Evolutionary conservation across 306 rosid species (phyloP), one percentile per base, ranked within the genome.

Genomic region (Casuarina equisetifolia): DNA sequence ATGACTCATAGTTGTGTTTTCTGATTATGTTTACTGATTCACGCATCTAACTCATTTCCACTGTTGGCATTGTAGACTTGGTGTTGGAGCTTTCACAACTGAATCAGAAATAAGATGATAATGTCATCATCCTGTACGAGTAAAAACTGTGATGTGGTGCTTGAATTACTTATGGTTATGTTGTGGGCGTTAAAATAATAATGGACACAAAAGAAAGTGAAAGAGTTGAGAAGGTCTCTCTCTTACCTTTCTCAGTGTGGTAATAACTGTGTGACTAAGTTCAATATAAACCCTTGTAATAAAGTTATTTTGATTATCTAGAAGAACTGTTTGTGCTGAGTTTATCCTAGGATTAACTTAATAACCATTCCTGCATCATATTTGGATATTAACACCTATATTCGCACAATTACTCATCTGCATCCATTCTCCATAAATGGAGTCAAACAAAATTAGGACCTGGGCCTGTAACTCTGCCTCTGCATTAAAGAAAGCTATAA

Each of bases 71-170:
- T 83, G 86, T 78, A 95, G 97, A 95, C 86, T 87, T 91, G 92
- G 99, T 95, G 86, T 85, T 95, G 91, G 99, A 95, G 97, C 90
- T 95, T 75, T 85, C 89, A 83, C 74, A 74, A 76, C 78, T 53
- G 79, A 79, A 77, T 83, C 70, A 36, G 80, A 44, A 68, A 78
- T 78, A 76, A 80, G 73, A 67, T 74, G 68, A 50, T 45, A 42
- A 42, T 75, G 69, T 51, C 44, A 64, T 66, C 74, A 69, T 79
- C 76, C 78, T 83, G 71, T 61, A 46, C 76, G 42, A 39, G 74
- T 59, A 81, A 82, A 79, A 76, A 69, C 63, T 77, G 79, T 78
- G 77, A 54, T 40, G 64, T 68, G 61, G 88, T 84, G 86, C 84
- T 85, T 67, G 73, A 84, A 76, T 36, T 46, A 67, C 78, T 59